Base-by-base conservation (phyloP, 2,329 filamentous ascomycete genomes). In the Annulohypoxylon truncatum region DNA sequence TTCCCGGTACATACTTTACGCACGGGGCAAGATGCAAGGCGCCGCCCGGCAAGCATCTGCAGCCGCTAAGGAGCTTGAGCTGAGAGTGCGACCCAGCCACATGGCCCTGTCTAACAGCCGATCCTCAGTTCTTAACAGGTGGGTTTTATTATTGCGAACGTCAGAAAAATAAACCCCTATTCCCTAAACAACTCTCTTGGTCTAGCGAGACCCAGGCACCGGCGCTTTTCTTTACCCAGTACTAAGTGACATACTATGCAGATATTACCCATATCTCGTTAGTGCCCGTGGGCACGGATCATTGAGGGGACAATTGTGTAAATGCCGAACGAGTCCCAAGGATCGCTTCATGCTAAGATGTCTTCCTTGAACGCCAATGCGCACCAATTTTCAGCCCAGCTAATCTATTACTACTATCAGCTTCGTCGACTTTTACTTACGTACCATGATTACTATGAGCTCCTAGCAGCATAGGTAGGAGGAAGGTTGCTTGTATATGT, bases 21-120 rank as follows among this genome's bases (percentile, higher is more conserved):
- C 64, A 66, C 64, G 46, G 63, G 52, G 64, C 58, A 63, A 26
- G 40, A 48, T 44, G 50, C 31, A 51, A 44, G 65, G 64, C 60
- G 55, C 51, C 61, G 59, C 59, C 58, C 61, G 64, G 59, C 61
- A 70, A 70, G 64, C 64, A 44, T 66, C 64, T 67, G 64, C 65
- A 68, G 58, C 64, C 62, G 65, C 65, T 62, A 66, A 64, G 62
- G 64, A 65, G 65, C 61, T 67, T 65, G 61, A 66, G 61, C 59
- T 66, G 53, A 61, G 67, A 65, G 67, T 70, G 40, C 67, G 58
- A 70, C 67, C 65, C 61, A 68, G 62, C 67, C 67, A 68, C 67
- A 70, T 70, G 67, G 65, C 65, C 67, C 67, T 66, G 67, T 70
- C 59, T 31, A 67, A 70, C 67, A 70, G 67, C 67, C 61, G 65